Evolutionary conservation across 495 filamentous ascomycete genomes (phyloP), one percentile per base, ranked within the genome.

Genomic region (Lasiosphaeris hirsuta): DNA sequence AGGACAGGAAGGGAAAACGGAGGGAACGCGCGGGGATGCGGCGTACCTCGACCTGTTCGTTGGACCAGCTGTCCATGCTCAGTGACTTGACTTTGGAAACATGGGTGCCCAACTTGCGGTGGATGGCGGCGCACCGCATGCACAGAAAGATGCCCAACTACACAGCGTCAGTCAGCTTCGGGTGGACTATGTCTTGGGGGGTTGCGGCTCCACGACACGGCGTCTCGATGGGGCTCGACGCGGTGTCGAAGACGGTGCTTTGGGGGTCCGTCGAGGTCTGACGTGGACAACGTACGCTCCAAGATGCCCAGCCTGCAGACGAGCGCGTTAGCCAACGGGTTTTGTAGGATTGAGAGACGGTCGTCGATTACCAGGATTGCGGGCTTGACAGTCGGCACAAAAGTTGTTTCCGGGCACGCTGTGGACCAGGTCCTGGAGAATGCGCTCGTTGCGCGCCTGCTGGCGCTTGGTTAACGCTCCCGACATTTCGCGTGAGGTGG

Each of bases 81-180:
- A 97, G 75, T 8, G 92, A 96, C 73, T 98, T 98, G 73, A 98
- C 90, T 72, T 97, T 98, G 43, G 93, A 96, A 54, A 98, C 89
- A 69, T 98, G 94, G 50, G 92, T 97, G 51, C 95, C 95, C 64
- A 97, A 80, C 73, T 97, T 97, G 64, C 94, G 90, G 77, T 98
- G 94, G 69, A 97, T 78, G 33, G 90, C 82, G 55, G 92, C 94
- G 81, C 94, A 98, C 69, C 95, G 90, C 88, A 97, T 92, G 76
- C 94, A 98, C 6, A 98, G 81, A 74, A 98, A 98, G 50, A 97
- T 84, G 35, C 94, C 94, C 73, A 98, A 79, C 92, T 96, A 52
- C 57, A 30, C 23, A 51, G 56, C 34, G 13, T 63, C 52, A 49
- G 51, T 64, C 50, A 66, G 61, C 48, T 39, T 56, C 23, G 23